phyloP scores from a whole-genome alignment of 768 basidiomycete genomes.

The Exsudoporus frostii region DNA sequence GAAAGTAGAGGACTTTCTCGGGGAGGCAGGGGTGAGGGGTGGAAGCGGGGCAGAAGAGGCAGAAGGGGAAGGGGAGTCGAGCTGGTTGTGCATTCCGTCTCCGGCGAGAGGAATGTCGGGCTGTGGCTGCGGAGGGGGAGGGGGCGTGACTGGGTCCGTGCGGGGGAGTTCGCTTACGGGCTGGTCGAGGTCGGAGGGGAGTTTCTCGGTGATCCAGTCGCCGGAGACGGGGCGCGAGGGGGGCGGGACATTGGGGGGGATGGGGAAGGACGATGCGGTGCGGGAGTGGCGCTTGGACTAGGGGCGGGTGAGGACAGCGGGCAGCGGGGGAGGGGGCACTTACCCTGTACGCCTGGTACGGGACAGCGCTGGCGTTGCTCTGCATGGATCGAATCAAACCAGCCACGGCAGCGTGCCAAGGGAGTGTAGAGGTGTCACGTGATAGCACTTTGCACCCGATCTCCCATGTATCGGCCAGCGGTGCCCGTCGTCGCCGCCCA shows the following conservation, averaged over 20 bases:
- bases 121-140: not conserved
- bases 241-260: slow-evolving; percentile 24
- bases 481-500: slow-evolving; percentile 28
- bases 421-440: slow-evolving; percentile 18
- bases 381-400: slow-evolving; percentile 3
- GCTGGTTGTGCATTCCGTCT: slow-evolving; percentile 10
- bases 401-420: too few species aligned
- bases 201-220: slow-evolving; percentile 25
- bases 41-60: slow-evolving; percentile 11
- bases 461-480: slow-evolving; percentile 21
- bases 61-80: slow-evolving; percentile 3
- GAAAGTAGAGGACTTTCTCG: slow-evolving; percentile 46
- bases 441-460: not conserved
- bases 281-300: slow-evolving; percentile 51
- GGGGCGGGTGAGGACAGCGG: not conserved
- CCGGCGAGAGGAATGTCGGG: not conserved
- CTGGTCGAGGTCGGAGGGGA: not conserved
- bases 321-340: not conserved
- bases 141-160: not conserved
- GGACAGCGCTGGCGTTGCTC: slow-evolving; percentile 30
- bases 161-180: too few species aligned
- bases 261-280: slow-evolving; percentile 28
- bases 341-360: slow-evolving; percentile 52
- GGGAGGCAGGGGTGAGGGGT: not conserved
- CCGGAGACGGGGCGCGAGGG: slow-evolving; percentile 17